phyloP scores from a whole-genome alignment of 768 basidiomycete genomes.

The Leccinum uliginosum region DNA sequence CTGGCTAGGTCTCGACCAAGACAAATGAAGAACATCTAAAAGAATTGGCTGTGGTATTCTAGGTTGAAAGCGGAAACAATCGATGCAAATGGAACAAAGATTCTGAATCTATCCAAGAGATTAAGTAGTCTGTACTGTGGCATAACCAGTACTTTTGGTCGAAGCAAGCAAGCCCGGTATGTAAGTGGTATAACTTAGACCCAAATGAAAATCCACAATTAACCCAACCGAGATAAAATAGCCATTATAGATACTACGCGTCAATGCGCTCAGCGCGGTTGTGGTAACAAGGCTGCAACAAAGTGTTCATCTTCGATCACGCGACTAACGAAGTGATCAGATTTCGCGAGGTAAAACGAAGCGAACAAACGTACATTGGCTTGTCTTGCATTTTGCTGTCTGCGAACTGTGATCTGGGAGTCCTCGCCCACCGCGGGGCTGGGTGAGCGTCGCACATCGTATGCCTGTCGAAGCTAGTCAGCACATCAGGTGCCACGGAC shows the following conservation, averaged over 20 bases:
- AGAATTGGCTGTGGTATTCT: slow-evolving; percentile 5
- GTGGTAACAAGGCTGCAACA: slow-evolving; percentile 9
- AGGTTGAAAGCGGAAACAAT: slow-evolving; percentile 8
- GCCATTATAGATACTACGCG: slow-evolving; percentile 7
- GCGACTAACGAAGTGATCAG: slow-evolving; percentile 25
- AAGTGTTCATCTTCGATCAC: slow-evolving; percentile 27
- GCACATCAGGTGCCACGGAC: background rate
- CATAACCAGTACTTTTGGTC: slow-evolving; percentile 21
- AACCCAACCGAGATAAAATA: slow-evolving; percentile 23
- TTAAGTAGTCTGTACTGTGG: slow-evolving; percentile 16
- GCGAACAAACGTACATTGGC: slow-evolving; percentile 11
- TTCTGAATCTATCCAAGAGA: slow-evolving; percentile 7
- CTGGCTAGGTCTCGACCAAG: slow-evolving; percentile 7
- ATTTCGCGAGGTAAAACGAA: background rate
- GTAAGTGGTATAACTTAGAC: slow-evolving; percentile 27
- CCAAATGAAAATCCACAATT: slow-evolving; percentile 20
- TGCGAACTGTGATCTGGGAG: slow-evolving; percentile 29
- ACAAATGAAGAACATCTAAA: background rate
- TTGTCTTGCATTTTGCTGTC: slow-evolving; percentile 27
- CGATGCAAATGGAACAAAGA: slow-evolving; percentile 12
- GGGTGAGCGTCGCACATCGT: slow-evolving; percentile 29
- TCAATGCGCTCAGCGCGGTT: slow-evolving; percentile 21
- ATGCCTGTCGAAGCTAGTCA: slow-evolving; percentile 17
- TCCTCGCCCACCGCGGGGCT: slow-evolving; percentile 31
- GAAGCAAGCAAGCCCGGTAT: slow-evolving; percentile 3